Evolutionary conservation across 2,329 filamentous ascomycete genomes (phyloP).

Genomic region (Sclerotinia borealis): DNA sequence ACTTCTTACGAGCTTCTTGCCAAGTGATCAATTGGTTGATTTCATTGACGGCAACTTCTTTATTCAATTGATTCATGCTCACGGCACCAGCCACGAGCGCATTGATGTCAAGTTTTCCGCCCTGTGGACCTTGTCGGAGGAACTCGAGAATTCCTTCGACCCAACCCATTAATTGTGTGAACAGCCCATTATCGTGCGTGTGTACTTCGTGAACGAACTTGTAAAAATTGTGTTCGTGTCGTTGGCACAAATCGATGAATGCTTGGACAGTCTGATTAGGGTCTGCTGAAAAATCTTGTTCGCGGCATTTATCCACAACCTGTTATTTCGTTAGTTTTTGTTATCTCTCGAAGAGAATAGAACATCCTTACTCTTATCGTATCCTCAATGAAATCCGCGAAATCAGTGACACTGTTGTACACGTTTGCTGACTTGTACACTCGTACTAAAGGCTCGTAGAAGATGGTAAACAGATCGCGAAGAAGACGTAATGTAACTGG

Average conservation of each 20-base stretch:
- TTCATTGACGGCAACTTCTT: conserved; percentile 66
- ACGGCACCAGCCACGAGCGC: conserved; percentile 80
- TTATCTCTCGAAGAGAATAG: neutral
- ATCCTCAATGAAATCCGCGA: conserved; percentile 87
- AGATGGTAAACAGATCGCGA: conserved; percentile 94
- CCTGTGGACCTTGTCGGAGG: conserved; percentile 75
- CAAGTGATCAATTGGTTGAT: conserved; percentile 83
- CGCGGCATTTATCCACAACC: conserved; percentile 59
- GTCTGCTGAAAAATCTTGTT: conserved; percentile 82
- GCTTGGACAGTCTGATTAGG: conserved; percentile 97
- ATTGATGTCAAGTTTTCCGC: conserved; percentile 89
- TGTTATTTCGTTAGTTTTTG: conserved; percentile 29
- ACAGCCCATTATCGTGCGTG: conserved; percentile 91
- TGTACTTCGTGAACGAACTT: conserved; percentile 99
- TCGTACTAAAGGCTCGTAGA: conserved; percentile 93
- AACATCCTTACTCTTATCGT: conserved; percentile 64
- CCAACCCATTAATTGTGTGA: conserved; percentile 95
- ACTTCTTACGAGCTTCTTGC: conserved; percentile 94
- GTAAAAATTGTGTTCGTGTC: conserved; percentile 96
- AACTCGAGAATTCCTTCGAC: conserved; percentile 94
- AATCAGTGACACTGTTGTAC: conserved; percentile 95
- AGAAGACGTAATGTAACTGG: conserved; percentile 95
- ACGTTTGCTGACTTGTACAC: conserved; percentile 99
- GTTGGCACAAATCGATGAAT: conserved; percentile 92
- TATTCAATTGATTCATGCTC: conserved; percentile 61